These are phyloP conservation scores for Carex arenaria DNA, from an alignment of 202 grass and related monocot genomes.

Conservation along the genomic window DNA sequence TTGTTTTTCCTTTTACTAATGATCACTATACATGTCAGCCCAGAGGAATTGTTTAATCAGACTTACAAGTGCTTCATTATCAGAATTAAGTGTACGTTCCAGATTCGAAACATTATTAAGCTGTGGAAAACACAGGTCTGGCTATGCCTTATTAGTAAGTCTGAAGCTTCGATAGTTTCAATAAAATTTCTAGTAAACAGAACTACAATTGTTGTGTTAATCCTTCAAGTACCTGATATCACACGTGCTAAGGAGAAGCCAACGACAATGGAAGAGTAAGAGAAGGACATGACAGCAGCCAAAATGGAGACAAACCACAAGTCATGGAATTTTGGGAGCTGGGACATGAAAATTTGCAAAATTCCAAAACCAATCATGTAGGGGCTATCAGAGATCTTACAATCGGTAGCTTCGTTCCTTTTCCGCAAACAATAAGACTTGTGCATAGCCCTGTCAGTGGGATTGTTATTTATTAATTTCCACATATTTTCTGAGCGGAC, in stretches of 20 bases:
- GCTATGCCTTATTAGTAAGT: background rate
- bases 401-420: conserved; percentile 43
- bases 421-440: conserved; percentile 76
- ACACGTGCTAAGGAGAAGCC: conserved; percentile 49
- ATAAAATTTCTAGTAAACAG: background rate
- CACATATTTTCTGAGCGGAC: background rate
- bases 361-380: conserved; percentile 81
- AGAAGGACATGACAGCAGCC: conserved; percentile 77
- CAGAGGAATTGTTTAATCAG: background rate
- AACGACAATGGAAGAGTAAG: conserved; percentile 64
- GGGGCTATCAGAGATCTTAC: conserved; percentile 45
- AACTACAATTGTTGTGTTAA: background rate
- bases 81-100: background rate
- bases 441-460: conserved; percentile 50
- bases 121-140: background rate
- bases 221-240: conserved; percentile 38
- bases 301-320: conserved; percentile 69
- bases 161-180: background rate
- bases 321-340: conserved; percentile 62
- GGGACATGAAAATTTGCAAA: conserved; percentile 79
- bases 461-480: background rate
- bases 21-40: background rate
- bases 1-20: background rate
- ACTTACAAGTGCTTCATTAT: background rate
- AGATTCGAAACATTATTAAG: background rate